Evolutionary conservation across 2,329 filamentous ascomycete genomes (phyloP).

Genomic region (Mycosphaerella arachidis): DNA sequence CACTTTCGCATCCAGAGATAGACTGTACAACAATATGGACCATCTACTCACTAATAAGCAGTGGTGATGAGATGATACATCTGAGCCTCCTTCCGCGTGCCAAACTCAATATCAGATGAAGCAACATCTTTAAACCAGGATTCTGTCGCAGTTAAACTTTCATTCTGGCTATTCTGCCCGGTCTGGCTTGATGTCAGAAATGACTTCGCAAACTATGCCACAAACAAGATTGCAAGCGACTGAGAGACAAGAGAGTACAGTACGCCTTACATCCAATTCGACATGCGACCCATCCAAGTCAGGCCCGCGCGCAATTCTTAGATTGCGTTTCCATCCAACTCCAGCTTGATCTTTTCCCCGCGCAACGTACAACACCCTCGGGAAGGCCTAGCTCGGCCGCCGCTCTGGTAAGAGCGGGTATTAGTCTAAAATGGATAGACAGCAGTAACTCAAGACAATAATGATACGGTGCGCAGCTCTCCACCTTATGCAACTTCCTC

Average conservation of each 20-base stretch:
- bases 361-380: background rate
- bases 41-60: background rate
- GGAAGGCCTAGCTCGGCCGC: background rate
- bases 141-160: conserved; percentile 1
- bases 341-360: background rate
- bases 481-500: conserved; percentile 48
- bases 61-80: background rate
- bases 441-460: conserved; percentile 19
- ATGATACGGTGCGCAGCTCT: background rate
- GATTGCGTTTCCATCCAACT: background rate
- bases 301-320: background rate
- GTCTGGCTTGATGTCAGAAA: background rate
- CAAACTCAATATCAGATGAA: background rate
- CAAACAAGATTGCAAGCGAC: background rate
- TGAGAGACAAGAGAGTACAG: background rate
- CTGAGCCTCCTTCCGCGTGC: background rate
- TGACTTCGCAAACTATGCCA: background rate
- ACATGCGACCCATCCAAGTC: background rate
- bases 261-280: background rate
- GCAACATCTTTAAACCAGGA: background rate
- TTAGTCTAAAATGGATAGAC: conserved; percentile 3
- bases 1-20: conserved; percentile 4
- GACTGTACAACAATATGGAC: background rate
- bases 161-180: background rate
- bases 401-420: background rate